A percentile compares a stretch with the other conserved stretches of the same genome.
phyloP scores from a whole-genome alignment of 2,329 filamentous ascomycete species.

The Beauveria varroae region DNA sequence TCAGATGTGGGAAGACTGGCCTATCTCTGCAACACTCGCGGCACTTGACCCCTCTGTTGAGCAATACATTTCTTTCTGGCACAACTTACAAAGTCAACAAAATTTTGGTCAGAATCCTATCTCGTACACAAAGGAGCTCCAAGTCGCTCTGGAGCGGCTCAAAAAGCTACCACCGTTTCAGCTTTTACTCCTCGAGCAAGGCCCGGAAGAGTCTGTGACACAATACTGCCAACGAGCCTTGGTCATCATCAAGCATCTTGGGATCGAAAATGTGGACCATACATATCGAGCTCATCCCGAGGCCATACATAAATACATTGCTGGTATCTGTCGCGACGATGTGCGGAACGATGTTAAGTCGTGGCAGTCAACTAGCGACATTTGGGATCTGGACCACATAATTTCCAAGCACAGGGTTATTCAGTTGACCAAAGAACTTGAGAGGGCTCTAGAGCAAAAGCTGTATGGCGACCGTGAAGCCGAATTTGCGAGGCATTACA shows the following conservation, averaged over 20 bases:
- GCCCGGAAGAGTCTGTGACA: slow-evolving; percentile 41
- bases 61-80: slow-evolving; percentile 38
- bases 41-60: slow-evolving; percentile 22
- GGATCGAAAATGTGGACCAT: slow-evolving; percentile 24
- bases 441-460: slow-evolving; percentile 42
- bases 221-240: slow-evolving; percentile 41
- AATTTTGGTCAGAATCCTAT: slow-evolving; percentile 39
- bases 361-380: slow-evolving; percentile 13
- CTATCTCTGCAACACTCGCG: slow-evolving; percentile 12
- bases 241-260: slow-evolving; percentile 26
- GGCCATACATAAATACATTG: slow-evolving; percentile 39
- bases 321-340: slow-evolving; percentile 41
- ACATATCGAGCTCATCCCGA: slow-evolving; percentile 8
- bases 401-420: slow-evolving; percentile 45
- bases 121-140: slow-evolving; percentile 45
- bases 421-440: slow-evolving; percentile 49
- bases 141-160: slow-evolving; percentile 38
- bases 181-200: slow-evolving; percentile 45
- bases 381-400: slow-evolving; percentile 32
- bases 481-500: slow-evolving; percentile 38
- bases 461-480: slow-evolving; percentile 33
- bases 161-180: slow-evolving; percentile 46
- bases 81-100: slow-evolving; percentile 30
- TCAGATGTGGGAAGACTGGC: slow-evolving; percentile 35
- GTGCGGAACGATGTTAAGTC: slow-evolving; percentile 35